Base-by-base conservation (phyloP, 2,329 filamentous ascomycete species). In the Xylaria sp. region DNA sequence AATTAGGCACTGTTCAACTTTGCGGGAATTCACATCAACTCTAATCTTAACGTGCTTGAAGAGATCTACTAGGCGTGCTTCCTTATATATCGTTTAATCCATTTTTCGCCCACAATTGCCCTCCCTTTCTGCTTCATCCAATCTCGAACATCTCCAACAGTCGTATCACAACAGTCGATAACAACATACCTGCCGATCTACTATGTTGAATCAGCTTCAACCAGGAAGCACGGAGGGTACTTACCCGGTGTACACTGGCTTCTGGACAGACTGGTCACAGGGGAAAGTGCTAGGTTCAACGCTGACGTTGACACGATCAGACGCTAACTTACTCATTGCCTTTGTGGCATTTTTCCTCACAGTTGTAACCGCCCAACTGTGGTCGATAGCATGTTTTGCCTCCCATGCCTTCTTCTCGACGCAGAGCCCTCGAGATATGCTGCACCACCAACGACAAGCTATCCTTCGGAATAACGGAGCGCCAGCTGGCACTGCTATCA, bases 261-360 rank as follows among this genome's bases (percentile, higher is more conserved):
- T 70, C 23, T 76, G 75, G 75, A 74, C 64, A 1, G 71, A 76
- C 53, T 75, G 70, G 71, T 72, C 70, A 8, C 60, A 69, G 27
- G 75, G 76, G 2, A 54, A 59, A 4, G 59, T 76, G 4, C 38
- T 67, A 2, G 75, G 76, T 1, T 40, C 68, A 3, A 78, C 75
- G 0, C 57, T 76, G 13, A 78, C 76, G 0, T 62, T 77, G 0
- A 68, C 57, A 0, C 63, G 64, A 4, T 57, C 60, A 1, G 65
- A 74, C 47, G 76, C 72, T 4, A 71, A 66, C n/a, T 51, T 77
- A 1, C 59, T 77, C 15, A 72, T 74, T 23, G 72, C 74, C 4
- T 76, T 76, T 54, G 33, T 75, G 0, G 73, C 76, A 11, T 68
- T 74, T 13, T 77, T 76, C 54, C 64, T 74, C 13, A 65, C 63